A percentile compares a stretch with the other conserved stretches of the same genome.
phyloP scores from a whole-genome alignment of 805 yeast genomes.

The Saturnispora kantuleensis region DNA sequence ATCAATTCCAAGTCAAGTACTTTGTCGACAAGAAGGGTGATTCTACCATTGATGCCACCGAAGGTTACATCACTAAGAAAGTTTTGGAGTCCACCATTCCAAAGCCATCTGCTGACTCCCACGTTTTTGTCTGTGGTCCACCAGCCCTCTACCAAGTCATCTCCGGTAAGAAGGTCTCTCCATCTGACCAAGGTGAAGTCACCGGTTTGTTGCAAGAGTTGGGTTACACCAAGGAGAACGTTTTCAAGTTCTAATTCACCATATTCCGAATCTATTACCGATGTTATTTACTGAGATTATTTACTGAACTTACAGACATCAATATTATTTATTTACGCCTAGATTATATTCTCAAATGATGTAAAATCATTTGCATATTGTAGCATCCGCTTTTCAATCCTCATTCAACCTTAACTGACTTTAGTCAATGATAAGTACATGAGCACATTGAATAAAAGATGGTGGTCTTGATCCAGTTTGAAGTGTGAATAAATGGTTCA shows the following conservation, averaged over 20 bases:
- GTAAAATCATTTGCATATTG: too few species aligned
- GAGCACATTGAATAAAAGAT: too few species aligned
- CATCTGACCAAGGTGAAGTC: constrained; percentile 91
- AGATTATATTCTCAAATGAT: not conserved
- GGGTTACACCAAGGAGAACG: constrained; percentile 80
- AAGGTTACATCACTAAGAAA: constrained; percentile 75
- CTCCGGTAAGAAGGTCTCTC: constrained; percentile 78
- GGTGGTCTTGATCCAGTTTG: too few species aligned
- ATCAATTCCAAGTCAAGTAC: constrained; percentile 68
- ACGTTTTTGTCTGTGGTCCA: constrained; percentile 91
- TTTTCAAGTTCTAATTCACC: constrained; percentile 62
- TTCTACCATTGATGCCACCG: constrained; percentile 42
- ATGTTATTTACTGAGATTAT: constrained; percentile 3
- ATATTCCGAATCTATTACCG: not conserved
- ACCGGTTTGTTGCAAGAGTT: constrained; percentile 80
- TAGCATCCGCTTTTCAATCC: too few species aligned
- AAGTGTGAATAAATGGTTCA: too few species aligned
- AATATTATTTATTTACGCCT: not conserved
- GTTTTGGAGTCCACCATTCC: constrained; percentile 53
- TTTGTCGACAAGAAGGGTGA: constrained; percentile 56
- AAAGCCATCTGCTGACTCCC: constrained; percentile 51
- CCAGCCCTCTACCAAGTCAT: constrained; percentile 81
- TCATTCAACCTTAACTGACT: too few species aligned
- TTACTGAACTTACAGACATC: not conserved
- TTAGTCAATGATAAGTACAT: too few species aligned